Evolutionary conservation across 1,284 basidiomycete genomes (phyloP), one percentile per base, ranked within the genome.

Genomic region (Trichosporon ovoides): DNA sequence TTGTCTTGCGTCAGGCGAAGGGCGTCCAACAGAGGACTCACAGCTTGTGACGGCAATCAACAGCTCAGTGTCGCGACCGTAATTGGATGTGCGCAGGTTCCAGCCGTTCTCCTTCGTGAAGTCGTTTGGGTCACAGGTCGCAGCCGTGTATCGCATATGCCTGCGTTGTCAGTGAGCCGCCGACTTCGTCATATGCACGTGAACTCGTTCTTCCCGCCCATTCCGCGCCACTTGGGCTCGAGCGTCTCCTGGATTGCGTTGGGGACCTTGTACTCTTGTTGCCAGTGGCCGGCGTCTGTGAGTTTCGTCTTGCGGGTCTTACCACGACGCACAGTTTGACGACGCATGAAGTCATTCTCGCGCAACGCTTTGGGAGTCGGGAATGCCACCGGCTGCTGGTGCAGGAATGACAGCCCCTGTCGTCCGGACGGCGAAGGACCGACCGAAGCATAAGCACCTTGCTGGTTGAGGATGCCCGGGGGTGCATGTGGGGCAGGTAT

Each of bases 101-200:
- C 81, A 83, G 22, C 95, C 94, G 69, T 84, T 86, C 40, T 84
- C 85, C 68, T 86, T 84, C 4, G 80, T 81, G 69, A 97, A 98
- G 66, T 97, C 93, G 74, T 98, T 94, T 7, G 94, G 93, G 72
- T 97, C 94, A 69, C 86, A 87, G 0, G 93, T 97, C 9, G 93
- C 94, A 58, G 92, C 89, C 40, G 87, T 91, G 78, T 93, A 93
- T 37, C 91, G 83, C 89, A 94, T 91, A 76, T 93, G 89, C 13
- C 55, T 69, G 38, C 38, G 9, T 10, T 19, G 31, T 34, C 31
- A 38, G 38, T 13, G 22, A 38, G 12, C 16, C n/a, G 11, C 6
- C 50, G 24, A 18, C 31, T 20, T n/a, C 13, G 35, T 59, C 54
- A 52, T 37, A 31, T 28, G 11, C 12, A 28, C 20, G 7, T 36